Percentiles rank a stretch among this genome's conserved stretches.
These are phyloP conservation scores for Tephrocybe sp. DNA, from an alignment of 768 basidiomycete species.

Conservation along the genomic window DNA sequence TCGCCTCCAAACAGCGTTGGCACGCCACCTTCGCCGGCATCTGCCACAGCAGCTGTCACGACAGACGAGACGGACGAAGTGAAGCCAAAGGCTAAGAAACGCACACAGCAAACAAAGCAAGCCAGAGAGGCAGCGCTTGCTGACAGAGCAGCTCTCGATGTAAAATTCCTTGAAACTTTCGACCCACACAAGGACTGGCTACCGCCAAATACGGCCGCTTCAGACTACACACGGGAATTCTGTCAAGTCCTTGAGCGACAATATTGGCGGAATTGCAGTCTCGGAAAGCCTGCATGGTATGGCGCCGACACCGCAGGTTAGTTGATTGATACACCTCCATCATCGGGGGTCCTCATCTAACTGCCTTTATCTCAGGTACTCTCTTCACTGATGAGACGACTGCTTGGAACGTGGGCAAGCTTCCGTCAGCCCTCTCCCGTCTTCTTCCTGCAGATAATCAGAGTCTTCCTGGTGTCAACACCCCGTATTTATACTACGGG, in stretches of 20 bases:
- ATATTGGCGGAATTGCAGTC: constrained; percentile 89
- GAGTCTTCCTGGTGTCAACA: constrained; percentile 91
- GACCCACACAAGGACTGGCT: constrained; percentile 77
- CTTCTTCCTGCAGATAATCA: constrained; percentile 65
- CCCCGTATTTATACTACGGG: constrained; percentile 96
- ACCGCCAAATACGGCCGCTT: constrained; percentile 63
- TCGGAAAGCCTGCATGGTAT: constrained; percentile 94
- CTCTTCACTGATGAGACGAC: constrained; percentile 74
- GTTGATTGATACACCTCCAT: constrained; percentile 14
- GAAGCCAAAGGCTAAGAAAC: constrained; percentile 31
- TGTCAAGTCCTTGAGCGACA: constrained; percentile 84
- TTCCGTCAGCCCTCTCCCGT: constrained; percentile 83
- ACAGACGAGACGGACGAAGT: constrained; percentile 16
- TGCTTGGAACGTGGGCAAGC: constrained; percentile 91
- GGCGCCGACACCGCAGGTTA: constrained; percentile 92
- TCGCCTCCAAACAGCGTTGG: constrained; percentile 43
- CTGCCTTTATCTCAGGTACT: constrained; percentile 39
- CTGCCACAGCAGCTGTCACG: constrained; percentile 18
- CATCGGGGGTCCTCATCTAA: not conserved
- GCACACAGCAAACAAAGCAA: constrained; percentile 41
- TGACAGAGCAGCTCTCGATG: constrained; percentile 41
- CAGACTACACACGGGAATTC: constrained; percentile 86
- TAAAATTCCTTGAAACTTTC: constrained; percentile 66
- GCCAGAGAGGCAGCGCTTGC: constrained; percentile 50
- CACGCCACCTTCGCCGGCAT: constrained; percentile 27